phyloP scores from a whole-genome alignment of 2,329 filamentous ascomycete genomes.

The Penicillium sp. region DNA sequence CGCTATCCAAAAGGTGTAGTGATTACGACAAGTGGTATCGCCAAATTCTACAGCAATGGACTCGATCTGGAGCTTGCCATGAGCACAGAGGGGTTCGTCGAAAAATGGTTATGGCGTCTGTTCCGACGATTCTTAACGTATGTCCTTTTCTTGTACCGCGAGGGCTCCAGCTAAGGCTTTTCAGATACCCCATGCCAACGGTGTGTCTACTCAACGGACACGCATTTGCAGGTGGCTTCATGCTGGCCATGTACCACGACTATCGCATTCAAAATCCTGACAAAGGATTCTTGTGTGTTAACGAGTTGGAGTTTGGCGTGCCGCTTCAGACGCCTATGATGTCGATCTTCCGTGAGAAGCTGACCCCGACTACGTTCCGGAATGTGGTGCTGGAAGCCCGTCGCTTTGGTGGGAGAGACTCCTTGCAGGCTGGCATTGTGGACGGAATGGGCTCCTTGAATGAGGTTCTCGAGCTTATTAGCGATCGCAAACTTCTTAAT shows the following conservation, averaged over 20 bases:
- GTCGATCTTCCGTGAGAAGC: conserved; percentile 71
- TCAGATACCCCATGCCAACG: conserved; percentile 77
- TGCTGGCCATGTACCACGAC: conserved; percentile 79
- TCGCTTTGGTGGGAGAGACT: conserved; percentile 63
- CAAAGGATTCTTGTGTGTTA: conserved; percentile 74
- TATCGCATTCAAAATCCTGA: conserved; percentile 74
- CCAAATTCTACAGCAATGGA: conserved; percentile 81
- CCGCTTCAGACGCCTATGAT: conserved; percentile 74
- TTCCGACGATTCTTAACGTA: conserved; percentile 65
- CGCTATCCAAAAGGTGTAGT: conserved; percentile 69
- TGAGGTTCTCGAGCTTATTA: conserved; percentile 62
- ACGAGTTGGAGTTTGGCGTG: conserved; percentile 78
- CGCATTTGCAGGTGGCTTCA: conserved; percentile 77
- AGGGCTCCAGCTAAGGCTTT: background rate
- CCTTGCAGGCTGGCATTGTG: conserved; percentile 66
- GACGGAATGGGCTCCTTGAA: conserved; percentile 67
- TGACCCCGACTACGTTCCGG: conserved; percentile 57
- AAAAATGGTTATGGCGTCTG: conserved; percentile 61
- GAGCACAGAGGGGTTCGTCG: conserved; percentile 61
- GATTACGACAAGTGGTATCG: conserved; percentile 71
- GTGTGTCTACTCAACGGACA: conserved; percentile 78
- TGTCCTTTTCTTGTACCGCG: conserved; percentile 9
- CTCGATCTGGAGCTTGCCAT: conserved; percentile 72
- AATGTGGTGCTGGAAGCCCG: conserved; percentile 71
- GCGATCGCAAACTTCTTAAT: conserved; percentile 57